Percentiles rank a stretch among this genome's conserved stretches.
These are phyloP conservation scores for Aspergillaceae sp. DNA, from an alignment of 2,329 filamentous ascomycete species.

Conservation along the genomic window DNA sequence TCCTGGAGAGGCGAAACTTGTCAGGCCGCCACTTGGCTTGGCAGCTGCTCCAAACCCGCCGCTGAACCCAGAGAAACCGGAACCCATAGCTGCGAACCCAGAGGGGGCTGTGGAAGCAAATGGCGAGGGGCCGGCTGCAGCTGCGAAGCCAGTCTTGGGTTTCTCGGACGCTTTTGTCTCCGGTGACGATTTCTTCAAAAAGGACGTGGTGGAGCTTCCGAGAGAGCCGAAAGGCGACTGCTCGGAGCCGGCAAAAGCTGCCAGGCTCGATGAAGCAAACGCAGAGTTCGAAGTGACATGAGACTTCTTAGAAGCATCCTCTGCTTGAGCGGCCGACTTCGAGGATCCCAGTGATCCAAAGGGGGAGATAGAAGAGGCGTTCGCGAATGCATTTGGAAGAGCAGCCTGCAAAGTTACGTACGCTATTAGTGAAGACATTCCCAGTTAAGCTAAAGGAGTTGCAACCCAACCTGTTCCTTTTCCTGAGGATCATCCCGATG, in stretches of 20 bases:
- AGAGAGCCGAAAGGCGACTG: constrained; percentile 57
- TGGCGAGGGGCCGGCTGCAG: constrained; percentile 19
- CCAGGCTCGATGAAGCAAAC: constrained; percentile 61
- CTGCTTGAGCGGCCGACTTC: constrained; percentile 17
- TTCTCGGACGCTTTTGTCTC: constrained; percentile 13
- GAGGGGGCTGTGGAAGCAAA: constrained; percentile 24
- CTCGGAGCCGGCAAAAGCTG: constrained; percentile 53
- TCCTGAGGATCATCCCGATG: constrained; percentile 37
- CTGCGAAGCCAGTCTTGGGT: constrained; percentile 23
- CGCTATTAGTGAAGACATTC: too few species aligned
- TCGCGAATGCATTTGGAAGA: constrained; percentile 34
- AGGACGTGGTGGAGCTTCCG: constrained; percentile 39
- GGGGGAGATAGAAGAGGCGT: constrained; percentile 35
- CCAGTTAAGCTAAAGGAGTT: too few species aligned
- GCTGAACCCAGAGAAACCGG: constrained; percentile 29
- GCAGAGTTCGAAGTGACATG: constrained; percentile 48
- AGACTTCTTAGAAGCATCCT: constrained; percentile 14
- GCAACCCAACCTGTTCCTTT: constrained; percentile 13
- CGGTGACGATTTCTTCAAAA: constrained; percentile 25
- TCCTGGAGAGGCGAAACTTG: constrained; percentile 60
- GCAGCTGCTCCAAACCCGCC: constrained; percentile 44
- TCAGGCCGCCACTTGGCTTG: constrained; percentile 40
- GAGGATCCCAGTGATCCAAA: constrained; percentile 29
- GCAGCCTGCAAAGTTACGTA: constrained; percentile 15
- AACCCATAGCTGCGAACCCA: constrained; percentile 32